These are phyloP conservation scores for Colletotrichum tropicicola DNA, from an alignment of 2,329 filamentous ascomycete genomes.

Conservation along the genomic window DNA sequence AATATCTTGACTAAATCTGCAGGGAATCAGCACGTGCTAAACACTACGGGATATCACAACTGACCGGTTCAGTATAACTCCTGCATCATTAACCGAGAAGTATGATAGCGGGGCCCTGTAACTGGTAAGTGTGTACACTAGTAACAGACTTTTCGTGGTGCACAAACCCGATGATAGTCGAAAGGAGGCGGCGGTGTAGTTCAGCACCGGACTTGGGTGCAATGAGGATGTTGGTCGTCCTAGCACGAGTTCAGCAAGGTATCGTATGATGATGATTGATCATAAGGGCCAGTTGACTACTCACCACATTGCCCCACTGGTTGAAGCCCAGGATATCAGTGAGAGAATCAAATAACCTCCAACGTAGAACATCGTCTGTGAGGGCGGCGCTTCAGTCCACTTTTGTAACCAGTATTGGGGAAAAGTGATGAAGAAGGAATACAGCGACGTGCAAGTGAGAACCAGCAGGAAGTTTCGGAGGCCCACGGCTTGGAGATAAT, in stretches of 20 bases:
- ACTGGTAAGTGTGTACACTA: not conserved
- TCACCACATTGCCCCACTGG: slow-evolving; percentile 14
- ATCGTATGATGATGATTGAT: not conserved
- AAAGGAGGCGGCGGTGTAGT: slow-evolving; percentile 14
- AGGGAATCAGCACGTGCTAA: not conserved
- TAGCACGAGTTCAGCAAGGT: not conserved
- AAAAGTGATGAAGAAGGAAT: slow-evolving; percentile 10
- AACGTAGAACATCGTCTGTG: slow-evolving; percentile 4
- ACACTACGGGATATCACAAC: not conserved
- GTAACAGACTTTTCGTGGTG: no score
- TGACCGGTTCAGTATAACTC: slow-evolving; percentile 30
- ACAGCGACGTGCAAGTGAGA: slow-evolving; percentile 8
- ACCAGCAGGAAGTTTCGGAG: slow-evolving; percentile 1
- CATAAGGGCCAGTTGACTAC: not conserved
- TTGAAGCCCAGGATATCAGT: slow-evolving; percentile 1
- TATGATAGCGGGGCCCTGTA: slow-evolving; percentile 25
- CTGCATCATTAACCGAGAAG: slow-evolving; percentile 34
- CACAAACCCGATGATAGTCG: slow-evolving; percentile 3
- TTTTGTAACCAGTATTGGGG: slow-evolving; percentile 23
- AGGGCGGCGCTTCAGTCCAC: slow-evolving; percentile 20
- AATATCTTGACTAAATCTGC: slow-evolving; percentile 38
- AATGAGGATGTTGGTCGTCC: slow-evolving; percentile 1
- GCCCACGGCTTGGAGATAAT: slow-evolving; percentile 2
- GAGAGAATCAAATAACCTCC: not conserved
- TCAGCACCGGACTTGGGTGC: not conserved